Conservation (phyloP, 2,329 filamentous ascomycete species). For the Colletotrichum lindemuthianum region DNA sequence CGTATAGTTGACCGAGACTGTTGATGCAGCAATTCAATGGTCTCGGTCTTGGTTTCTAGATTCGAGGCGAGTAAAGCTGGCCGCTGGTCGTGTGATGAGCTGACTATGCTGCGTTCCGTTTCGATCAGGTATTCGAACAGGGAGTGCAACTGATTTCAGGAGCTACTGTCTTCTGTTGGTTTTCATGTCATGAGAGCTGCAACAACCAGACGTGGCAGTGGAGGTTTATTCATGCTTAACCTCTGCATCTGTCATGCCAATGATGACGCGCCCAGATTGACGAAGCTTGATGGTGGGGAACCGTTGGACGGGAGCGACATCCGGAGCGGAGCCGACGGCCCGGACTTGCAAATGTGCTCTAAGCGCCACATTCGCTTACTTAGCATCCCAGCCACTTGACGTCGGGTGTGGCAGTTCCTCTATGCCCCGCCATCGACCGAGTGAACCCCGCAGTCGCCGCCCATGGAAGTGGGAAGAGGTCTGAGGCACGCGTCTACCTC, state of each 20-base stretch:
- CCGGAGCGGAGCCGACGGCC: not conserved
- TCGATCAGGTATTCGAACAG: too few relatives aligned
- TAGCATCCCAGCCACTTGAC: not conserved
- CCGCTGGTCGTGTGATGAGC: too few relatives aligned
- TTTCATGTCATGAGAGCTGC: too few relatives aligned
- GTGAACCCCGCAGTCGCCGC: conserved; percentile 36
- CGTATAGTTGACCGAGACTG: conserved; percentile 17
- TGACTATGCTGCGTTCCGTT: too few relatives aligned
- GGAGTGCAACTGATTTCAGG: too few relatives aligned
- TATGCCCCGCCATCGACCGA: conserved; percentile 35
- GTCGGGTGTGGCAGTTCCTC: conserved; percentile 31
- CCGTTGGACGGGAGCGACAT: not conserved
- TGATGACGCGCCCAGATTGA: too few relatives aligned
- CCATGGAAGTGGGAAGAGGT: conserved; percentile 23
- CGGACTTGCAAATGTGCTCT: too few relatives aligned
- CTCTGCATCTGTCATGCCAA: too few relatives aligned
- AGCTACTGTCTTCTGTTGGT: too few relatives aligned
- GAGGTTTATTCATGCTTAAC: too few relatives aligned
- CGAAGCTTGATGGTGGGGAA: not conserved
- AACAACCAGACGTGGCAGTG: too few relatives aligned
- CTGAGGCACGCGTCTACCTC: conserved; percentile 30
- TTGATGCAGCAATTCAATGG: conserved; percentile 11
- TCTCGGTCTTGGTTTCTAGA: conserved; percentile 25
- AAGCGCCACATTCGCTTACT: conserved; percentile 12
- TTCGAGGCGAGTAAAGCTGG: not conserved